Evolutionary conservation across 306 rosid species (phyloP).

Genomic region (Cucurbita argyrosperma): DNA sequence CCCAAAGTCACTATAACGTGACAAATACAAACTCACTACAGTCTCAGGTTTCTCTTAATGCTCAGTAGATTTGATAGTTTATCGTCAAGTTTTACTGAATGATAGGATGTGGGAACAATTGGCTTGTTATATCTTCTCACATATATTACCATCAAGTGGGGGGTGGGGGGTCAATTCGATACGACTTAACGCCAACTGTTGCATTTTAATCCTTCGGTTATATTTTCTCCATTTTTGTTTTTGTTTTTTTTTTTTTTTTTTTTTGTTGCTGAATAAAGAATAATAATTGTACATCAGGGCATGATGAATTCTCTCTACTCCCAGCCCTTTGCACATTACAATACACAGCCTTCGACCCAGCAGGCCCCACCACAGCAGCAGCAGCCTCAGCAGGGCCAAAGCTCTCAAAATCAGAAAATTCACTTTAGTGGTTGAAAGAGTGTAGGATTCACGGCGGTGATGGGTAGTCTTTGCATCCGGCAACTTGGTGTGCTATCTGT

Average conservation of each 20-base stretch:
- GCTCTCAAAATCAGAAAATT: slow-evolving; percentile 84
- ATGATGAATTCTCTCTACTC: slow-evolving; percentile 82
- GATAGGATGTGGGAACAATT: background rate
- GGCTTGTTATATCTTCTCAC: background rate
- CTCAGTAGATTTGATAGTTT: background rate
- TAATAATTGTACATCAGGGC: slow-evolving; percentile 32
- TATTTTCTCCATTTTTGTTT: background rate
- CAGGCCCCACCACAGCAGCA: slow-evolving; percentile 74
- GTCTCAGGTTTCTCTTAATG: slow-evolving; percentile 61
- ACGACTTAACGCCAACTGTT: background rate
- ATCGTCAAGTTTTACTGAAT: background rate
- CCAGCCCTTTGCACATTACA: slow-evolving; percentile 93
- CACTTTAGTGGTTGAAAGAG: slow-evolving; percentile 74
- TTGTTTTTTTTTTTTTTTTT: background rate
- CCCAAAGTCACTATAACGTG: slow-evolving; percentile 69
- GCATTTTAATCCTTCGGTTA: background rate
- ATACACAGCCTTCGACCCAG: slow-evolving; percentile 75
- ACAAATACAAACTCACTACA: slow-evolving; percentile 77
- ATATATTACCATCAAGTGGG: background rate
- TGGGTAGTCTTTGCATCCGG: slow-evolving; percentile 93
- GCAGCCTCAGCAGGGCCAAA: slow-evolving; percentile 68
- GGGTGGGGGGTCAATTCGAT: background rate
- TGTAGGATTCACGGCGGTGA: slow-evolving; percentile 37
- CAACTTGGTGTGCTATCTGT: slow-evolving; percentile 61
- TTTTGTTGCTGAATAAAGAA: background rate